Evolutionary conservation across 139 green algal genomes (phyloP).

Genomic region (Auxenochlorella pyrenoidosa): DNA sequence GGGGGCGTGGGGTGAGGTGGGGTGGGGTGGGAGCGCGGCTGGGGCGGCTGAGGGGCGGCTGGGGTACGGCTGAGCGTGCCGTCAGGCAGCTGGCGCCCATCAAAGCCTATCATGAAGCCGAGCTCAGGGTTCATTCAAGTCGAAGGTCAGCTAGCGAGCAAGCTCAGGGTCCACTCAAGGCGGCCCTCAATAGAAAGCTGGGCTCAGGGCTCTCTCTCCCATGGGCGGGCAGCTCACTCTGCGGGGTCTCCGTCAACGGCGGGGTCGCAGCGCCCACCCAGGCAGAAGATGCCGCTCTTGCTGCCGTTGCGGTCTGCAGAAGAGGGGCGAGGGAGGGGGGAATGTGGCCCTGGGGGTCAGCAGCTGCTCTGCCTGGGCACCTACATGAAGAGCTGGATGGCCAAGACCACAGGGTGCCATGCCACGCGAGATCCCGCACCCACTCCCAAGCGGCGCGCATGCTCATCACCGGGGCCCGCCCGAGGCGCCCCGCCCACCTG

Average conservation of each 20-base stretch:
- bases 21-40: background rate
- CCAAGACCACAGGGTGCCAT: background rate
- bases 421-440: too few species aligned
- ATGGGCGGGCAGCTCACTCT: slow-evolving; percentile 25
- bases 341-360: background rate
- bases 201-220: too few species aligned
- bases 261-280: slow-evolving; percentile 72
- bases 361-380: background rate
- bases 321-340: background rate
- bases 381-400: too few species aligned
- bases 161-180: too few species aligned
- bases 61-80: background rate
- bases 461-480: too few species aligned
- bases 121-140: too few species aligned
- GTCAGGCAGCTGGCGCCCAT: too few species aligned
- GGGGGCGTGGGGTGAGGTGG: background rate
- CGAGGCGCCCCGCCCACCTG: slow-evolving; percentile 15
- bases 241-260: slow-evolving; percentile 64
- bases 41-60: background rate
- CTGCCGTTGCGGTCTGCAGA: slow-evolving; percentile 39
- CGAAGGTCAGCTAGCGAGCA: too few species aligned
- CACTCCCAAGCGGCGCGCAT: too few species aligned
- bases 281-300: slow-evolving; percentile 61
- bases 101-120: too few species aligned
- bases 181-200: too few species aligned